A percentile compares a stretch with the other conserved stretches of the same genome.
These are phyloP conservation scores for Fusarium sterilihyphosum DNA, from an alignment of 2,329 filamentous ascomycete genomes.

Conservation along the genomic window DNA sequence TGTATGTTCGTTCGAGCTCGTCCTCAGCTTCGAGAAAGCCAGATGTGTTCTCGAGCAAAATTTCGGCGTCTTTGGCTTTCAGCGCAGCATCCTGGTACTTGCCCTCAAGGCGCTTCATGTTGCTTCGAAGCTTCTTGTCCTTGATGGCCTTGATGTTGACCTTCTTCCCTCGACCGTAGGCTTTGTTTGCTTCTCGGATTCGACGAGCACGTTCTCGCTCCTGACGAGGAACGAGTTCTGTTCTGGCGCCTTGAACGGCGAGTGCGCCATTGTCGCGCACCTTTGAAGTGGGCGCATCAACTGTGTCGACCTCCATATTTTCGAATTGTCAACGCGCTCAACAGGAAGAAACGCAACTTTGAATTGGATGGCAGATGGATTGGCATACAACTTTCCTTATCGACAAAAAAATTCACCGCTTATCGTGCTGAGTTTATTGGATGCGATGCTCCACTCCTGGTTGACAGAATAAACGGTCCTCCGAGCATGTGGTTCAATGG, in stretches of 20 bases:
- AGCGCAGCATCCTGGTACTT: constrained; percentile 85
- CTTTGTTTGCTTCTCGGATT: constrained; percentile 71
- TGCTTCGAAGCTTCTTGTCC: constrained; percentile 90
- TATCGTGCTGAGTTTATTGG: background rate
- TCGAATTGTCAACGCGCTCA: constrained; percentile 26
- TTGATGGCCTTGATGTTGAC: constrained; percentile 78
- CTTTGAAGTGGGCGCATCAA: constrained; percentile 48
- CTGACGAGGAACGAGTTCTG: constrained; percentile 61
- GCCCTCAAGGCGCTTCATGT: constrained; percentile 79
- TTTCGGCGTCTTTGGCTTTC: constrained; percentile 93
- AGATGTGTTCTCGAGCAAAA: constrained; percentile 84
- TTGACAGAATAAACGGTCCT: constrained; percentile 3
- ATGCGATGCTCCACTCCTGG: rapidly evolving
- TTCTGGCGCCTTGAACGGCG: constrained; percentile 58
- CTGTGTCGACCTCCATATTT: constrained; percentile 52
- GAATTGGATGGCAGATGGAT: constrained; percentile 24
- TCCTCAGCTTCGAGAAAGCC: constrained; percentile 90
- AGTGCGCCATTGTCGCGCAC: constrained; percentile 64
- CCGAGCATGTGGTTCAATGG: background rate
- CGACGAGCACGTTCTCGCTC: constrained; percentile 63
- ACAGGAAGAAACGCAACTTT: constrained; percentile 19
- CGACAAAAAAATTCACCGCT: constrained; percentile 43
- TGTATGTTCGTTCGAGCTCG: constrained; percentile 91
- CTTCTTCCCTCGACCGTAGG: constrained; percentile 85
- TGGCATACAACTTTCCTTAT: constrained; percentile 47